Percentiles rank a stretch among this genome's conserved stretches.
phyloP scores from a whole-genome alignment of 1,139 yeast genomes.

The Scheffersomyces cryptocercus region DNA sequence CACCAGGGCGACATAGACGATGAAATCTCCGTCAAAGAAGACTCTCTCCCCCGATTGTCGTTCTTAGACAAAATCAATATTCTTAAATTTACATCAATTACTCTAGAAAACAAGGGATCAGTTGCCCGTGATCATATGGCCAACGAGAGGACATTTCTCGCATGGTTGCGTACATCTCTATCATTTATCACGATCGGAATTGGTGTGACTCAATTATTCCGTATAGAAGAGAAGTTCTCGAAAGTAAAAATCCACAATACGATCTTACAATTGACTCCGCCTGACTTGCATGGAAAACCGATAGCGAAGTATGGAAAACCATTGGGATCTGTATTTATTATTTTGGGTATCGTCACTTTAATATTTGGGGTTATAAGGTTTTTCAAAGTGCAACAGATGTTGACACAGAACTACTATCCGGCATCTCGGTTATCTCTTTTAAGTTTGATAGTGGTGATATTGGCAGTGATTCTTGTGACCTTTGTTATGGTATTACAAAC shows the following conservation, averaged over 20 bases:
- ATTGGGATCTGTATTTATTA: constrained; percentile 36
- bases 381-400: constrained; percentile 42
- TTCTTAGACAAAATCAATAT: constrained; percentile 2
- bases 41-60: neutral
- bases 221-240: constrained; percentile 27
- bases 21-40: neutral
- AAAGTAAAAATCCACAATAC: constrained; percentile 17
- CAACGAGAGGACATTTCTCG: constrained; percentile 75
- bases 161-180: constrained; percentile 68
- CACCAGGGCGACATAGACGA: neutral
- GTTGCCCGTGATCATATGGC: constrained; percentile 64
- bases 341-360: constrained; percentile 37
- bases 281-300: neutral
- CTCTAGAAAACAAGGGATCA: constrained; percentile 41
- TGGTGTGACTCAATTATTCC: constrained; percentile 43
- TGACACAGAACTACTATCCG: constrained; percentile 50
- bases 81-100: constrained; percentile 13
- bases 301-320: constrained; percentile 34
- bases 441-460: constrained; percentile 32
- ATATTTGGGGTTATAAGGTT: constrained; percentile 34
- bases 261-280: constrained; percentile 8
- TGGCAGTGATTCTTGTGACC: constrained; percentile 19
- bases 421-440: constrained; percentile 31
- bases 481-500: constrained; percentile 13
- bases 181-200: constrained; percentile 45